Evolutionary conservation across 2,329 filamentous ascomycete genomes (phyloP).

Genomic region (Hypoxylon sp.): DNA sequence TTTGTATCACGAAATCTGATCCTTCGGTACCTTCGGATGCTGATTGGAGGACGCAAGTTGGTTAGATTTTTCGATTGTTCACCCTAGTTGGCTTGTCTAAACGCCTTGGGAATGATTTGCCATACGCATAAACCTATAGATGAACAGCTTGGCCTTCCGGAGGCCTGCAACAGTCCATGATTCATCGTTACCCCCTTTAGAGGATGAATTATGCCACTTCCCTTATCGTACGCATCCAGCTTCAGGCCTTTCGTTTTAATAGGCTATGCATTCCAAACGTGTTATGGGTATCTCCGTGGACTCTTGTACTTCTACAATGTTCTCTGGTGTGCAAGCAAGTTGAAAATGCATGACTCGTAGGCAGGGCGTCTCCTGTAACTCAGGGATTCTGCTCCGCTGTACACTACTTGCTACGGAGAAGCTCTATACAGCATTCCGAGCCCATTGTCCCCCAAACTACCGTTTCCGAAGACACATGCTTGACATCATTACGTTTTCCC

Average conservation of each 20-base stretch:
- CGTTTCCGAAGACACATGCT: neutral
- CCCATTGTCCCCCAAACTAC: neutral
- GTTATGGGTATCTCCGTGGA: neutral
- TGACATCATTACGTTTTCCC: neutral
- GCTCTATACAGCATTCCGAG: neutral
- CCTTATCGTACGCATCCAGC: conserved; percentile 6
- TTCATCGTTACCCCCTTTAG: conserved; percentile 4
- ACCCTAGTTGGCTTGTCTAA: conserved; percentile 7
- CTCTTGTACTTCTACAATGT: neutral
- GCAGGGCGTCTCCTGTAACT: neutral
- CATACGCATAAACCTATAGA: conserved; percentile 29
- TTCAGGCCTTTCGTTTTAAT: conserved; percentile 7
- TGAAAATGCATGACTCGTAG: neutral
- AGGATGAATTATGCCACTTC: conserved; percentile 15
- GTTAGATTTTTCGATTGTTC: conserved; percentile 11
- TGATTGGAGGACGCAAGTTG: conserved; percentile 27
- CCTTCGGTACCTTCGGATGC: conserved; percentile 22
- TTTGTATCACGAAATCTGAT: conserved; percentile 30
- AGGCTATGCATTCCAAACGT: neutral
- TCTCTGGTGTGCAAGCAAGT: neutral
- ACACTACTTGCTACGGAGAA: neutral
- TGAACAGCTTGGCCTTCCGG: conserved; percentile 6
- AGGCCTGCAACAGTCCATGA: conserved; percentile 4
- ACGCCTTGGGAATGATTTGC: conserved; percentile 20
- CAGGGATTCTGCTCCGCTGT: conserved; percentile 2